Base-by-base conservation (phyloP, 2,329 filamentous ascomycete genomes). In the Ambrosiella xylebori region DNA sequence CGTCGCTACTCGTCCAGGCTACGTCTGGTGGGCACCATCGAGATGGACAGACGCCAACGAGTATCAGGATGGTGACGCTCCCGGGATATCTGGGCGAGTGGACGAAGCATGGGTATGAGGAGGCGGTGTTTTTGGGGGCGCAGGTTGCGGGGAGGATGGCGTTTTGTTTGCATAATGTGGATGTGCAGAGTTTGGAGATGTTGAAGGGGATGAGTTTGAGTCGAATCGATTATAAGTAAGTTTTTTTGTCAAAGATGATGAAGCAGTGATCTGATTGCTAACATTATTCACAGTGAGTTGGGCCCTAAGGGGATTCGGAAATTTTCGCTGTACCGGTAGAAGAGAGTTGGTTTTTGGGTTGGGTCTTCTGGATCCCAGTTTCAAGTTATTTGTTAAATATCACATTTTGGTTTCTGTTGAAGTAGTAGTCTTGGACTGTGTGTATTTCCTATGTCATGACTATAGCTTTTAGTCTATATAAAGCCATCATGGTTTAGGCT, bases 1-100 rank as follows among this genome's bases (percentile, higher is more conserved):
- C 95, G 51, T 96, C 97, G 68, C 90, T 91, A 12, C 83, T 97
- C 2, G 79, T 97, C 3, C 86, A 95, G 61, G 91, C 91, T 3
- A 93, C 93, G 76, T 56, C 72, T 77, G 58, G 70, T 71, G 64
- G 69, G 70, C 66, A 1, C 69, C 69, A 13, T 64, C 63, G 3
- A 65, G 68, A 49, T 68, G 76, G 76, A 64, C 79, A 82, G 72
- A 93, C 88, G 7, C 90, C 90, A 0, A 95, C 85, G 27, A 84
- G 80, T 55, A 90, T 95, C 73, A 91, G 88, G 74, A 75, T 81
- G 36, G 81, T 87, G 36, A 79, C 81, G 63, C 75, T 87, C 63
- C 89, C 90, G 0, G 85, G 87, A 57, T 95, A 96, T 69, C 85
- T 95, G 64, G 80, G 85, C 9, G 90, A 95, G 69, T 96, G 89